phyloP scores from a whole-genome alignment of 192 early-diverging fungal genomes.

The Backusella morwellensis region DNA sequence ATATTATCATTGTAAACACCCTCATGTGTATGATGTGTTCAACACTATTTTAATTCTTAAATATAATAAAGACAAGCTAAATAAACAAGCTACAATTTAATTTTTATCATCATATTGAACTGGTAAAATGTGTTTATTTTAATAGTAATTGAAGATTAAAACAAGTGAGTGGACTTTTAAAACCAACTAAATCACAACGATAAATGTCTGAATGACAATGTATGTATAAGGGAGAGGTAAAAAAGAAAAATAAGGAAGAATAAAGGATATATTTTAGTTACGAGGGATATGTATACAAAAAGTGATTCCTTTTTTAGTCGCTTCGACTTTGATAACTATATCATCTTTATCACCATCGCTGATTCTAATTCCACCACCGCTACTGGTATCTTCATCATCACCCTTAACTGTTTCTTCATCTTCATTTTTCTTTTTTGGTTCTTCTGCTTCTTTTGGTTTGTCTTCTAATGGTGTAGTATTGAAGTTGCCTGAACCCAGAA shows the following conservation, averaged over 20 bases:
- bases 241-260: background rate
- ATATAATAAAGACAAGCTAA: background rate
- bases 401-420: background rate
- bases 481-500: background rate
- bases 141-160: background rate
- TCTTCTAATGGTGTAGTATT: background rate
- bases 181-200: too few species aligned
- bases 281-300: conserved; percentile 26
- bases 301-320: conserved; percentile 19
- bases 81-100: background rate
- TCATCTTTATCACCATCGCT: conserved; percentile 11
- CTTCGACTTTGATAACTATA: conserved; percentile 21
- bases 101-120: background rate
- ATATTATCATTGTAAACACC: background rate
- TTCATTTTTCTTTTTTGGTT: background rate
- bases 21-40: background rate
- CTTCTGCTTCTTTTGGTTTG: background rate
- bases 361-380: background rate
- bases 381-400: background rate
- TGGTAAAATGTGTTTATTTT: background rate
- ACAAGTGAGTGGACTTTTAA: background rate
- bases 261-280: background rate
- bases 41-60: background rate
- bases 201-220: too few species aligned
- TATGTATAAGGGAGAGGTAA: background rate